Evolutionary conservation across 495 filamentous ascomycete species (phyloP), one percentile per base, ranked within the genome.

Genomic region (Talaromyces proteolyticus): DNA sequence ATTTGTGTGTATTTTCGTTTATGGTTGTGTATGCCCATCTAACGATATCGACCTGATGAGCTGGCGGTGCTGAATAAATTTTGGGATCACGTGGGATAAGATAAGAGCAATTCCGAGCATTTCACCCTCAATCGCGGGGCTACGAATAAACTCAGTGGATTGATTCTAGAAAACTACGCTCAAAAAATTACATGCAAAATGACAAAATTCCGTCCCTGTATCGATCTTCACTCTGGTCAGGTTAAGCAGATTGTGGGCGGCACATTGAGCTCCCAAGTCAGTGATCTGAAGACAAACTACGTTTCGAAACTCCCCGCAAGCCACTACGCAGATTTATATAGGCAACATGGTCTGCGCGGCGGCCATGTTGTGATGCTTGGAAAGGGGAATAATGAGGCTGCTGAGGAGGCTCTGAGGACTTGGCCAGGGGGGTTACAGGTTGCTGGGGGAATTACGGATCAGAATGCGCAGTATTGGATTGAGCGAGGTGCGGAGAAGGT

Each of bases 221-320:
- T 98, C 66, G 93, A 98, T 69, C 78, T 98, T 22, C 93, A 98
- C 70, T 84, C 91, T 7, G 94, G 94, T 6, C 80, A 88, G 63
- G 93, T 98, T 23, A 98, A 98, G 72, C 93, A 98, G 68, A 98
- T 98, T 57, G 91, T 98, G 34, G 93, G 93, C 46, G 91, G 91
- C 39, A 96, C 93, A 1, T 77, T 97, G 54, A 86, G 81, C 62
- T 77, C 77, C 56, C 69, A 78, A 0, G 76, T 77, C 18, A 56
- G 74, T 20, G 76, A 81, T 44, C 76, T 97, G 52, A 85, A 87
- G 65, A 97, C 93, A 50, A 97, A 98, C 65, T 89, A 88, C 66
- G 81, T 94, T 23, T 96, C 93, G 3, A 78, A 80, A 12, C 84
- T 89, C 39, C 85, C 93, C 5, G 81, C 94, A 3, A 74, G 79